Percentiles rank a stretch among this genome's conserved stretches.
Conservation (phyloP, 257 asterid species). For the Agastache rugosa region DNA sequence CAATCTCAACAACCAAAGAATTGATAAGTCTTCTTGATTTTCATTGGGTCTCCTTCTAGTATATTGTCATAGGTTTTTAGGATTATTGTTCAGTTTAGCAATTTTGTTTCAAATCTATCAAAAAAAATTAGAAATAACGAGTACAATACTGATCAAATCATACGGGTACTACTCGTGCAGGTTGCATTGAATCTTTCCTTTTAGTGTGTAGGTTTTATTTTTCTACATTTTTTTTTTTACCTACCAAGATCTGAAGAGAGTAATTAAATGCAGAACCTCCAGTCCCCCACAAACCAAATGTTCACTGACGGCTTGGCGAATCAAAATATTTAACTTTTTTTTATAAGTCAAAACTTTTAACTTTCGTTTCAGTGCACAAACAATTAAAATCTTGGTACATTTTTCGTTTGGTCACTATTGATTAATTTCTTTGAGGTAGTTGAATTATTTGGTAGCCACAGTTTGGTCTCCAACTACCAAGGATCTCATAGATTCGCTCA, state of each 20-base stretch:
- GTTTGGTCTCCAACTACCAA: conserved; percentile 6
- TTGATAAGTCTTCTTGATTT: conserved; percentile 27
- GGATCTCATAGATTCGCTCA: background rate
- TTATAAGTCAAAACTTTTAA: background rate
- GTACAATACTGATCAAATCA: too few species aligned
- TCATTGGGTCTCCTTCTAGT: conserved; percentile 9
- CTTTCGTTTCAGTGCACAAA: background rate
- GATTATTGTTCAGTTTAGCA: too few species aligned
- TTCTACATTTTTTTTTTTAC: too few species aligned
- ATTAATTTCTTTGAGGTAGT: background rate
- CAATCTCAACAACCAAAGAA: conserved; percentile 40
- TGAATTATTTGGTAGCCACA: background rate
- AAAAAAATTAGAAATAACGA: too few species aligned
- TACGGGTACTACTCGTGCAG: too few species aligned
- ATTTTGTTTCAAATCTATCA: too few species aligned
- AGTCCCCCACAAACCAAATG: background rate
- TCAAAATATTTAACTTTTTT: too few species aligned
- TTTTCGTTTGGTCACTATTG: background rate
- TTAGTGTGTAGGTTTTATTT: too few species aligned
- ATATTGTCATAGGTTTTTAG: too few species aligned
- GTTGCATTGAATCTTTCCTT: too few species aligned
- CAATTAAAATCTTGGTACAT: background rate
- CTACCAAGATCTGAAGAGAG: background rate
- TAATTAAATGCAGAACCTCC: too few species aligned
- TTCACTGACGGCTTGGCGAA: background rate